These are phyloP conservation scores for Graphilbum fragrans DNA, from an alignment of 2,329 filamentous ascomycete genomes.

Conservation along the genomic window DNA sequence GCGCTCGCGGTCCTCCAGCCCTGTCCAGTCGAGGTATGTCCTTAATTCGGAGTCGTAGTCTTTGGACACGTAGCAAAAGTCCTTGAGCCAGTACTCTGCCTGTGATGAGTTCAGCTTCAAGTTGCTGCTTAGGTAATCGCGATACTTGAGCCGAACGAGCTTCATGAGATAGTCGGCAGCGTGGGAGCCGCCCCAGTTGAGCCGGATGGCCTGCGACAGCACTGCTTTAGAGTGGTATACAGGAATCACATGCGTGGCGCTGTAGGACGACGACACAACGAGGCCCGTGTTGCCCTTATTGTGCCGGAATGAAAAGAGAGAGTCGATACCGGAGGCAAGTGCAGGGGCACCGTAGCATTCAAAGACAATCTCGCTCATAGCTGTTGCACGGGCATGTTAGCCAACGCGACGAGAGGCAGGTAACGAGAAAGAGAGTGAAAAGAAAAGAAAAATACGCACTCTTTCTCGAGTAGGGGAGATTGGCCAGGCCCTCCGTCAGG, in stretches of 20 bases:
- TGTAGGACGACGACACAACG: slow-evolving; percentile 84
- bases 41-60: slow-evolving; percentile 72
- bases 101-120: slow-evolving; percentile 79
- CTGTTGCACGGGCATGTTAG: slow-evolving; percentile 27
- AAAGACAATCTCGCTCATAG: slow-evolving; percentile 95
- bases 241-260: slow-evolving; percentile 88
- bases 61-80: slow-evolving; percentile 81
- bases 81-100: slow-evolving; percentile 72
- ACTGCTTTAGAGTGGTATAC: slow-evolving; percentile 79
- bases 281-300: slow-evolving; percentile 82
- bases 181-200: slow-evolving; percentile 93
- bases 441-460: slow-evolving; percentile 41
- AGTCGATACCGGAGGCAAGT: slow-evolving; percentile 89
- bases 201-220: slow-evolving; percentile 69
- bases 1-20: slow-evolving; percentile 76
- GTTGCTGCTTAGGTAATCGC: slow-evolving; percentile 55
- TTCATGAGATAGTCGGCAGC: slow-evolving; percentile 84
- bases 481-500: slow-evolving; percentile 92
- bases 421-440: background rate
- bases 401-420: background rate
- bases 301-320: slow-evolving; percentile 87
- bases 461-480: slow-evolving; percentile 76
- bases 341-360: slow-evolving; percentile 90
- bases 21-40: slow-evolving; percentile 78
- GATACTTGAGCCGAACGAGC: slow-evolving; percentile 78